Base-by-base conservation (phyloP, 2,329 filamentous ascomycete species). In the Fusarium sarcochroum region DNA sequence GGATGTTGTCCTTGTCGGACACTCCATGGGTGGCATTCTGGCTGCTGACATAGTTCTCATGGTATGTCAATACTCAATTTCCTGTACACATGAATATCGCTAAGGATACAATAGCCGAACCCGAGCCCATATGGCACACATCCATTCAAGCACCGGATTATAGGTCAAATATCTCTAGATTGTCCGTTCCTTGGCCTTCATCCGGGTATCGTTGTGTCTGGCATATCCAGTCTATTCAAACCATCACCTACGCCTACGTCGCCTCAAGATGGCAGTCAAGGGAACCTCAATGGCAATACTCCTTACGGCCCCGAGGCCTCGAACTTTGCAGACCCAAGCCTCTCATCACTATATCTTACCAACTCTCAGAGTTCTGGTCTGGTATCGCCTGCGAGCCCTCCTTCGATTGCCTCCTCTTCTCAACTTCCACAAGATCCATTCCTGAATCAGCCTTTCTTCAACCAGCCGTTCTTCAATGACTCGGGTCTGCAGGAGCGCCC, bases 141-240 rank as follows among this genome's bases (percentile, higher is more conserved):
- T 58, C 81, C 81, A 13, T 88, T 92, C 69, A 89, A 89, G 66
- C 93, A 97, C 80, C 87, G 89, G 11, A 91, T 97, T 40, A 79
- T 97, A 30, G 94, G 94, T 0, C 90, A 90, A 6, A 84, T 98
- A 57, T 92, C 92, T 57, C 90, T 97, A 48, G 94, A 98, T 78
- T 91, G 92, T 0, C 94, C 94, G 0, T 93, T 97, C 60, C 83
- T 97, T 7, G 94, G 94, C 5, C 91, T 98, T 76, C 93, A 98
- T 78, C 94, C 93, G 2, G 92, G 94, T 7, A 91, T 98, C 41
- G 87, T 97, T 41, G 87, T 90, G n/a, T 92, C 92, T 37, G 93
- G 94, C 3, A 86, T 97, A 54, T 87, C 90, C 4, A 95, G 93
- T 74, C 84, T 97, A 13, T 96, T 97, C 78, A 81, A 84, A 35